Percentiles rank a stretch among this genome's conserved stretches.
Evolutionary conservation across 2,329 filamentous ascomycete genomes (phyloP).

Genomic region (Plenodomus biglobosus): DNA sequence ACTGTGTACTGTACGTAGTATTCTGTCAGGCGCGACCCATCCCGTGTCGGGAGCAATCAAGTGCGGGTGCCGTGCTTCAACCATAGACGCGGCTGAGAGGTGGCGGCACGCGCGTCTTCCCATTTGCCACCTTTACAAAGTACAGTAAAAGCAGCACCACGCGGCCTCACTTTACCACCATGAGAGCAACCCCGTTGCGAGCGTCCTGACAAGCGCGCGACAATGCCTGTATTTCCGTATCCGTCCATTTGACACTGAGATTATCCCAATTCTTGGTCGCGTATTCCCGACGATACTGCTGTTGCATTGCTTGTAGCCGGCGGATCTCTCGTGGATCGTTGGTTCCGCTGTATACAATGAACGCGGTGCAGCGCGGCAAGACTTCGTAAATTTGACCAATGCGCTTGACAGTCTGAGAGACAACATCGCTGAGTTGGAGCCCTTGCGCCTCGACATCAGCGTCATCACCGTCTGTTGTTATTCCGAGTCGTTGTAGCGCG

Average conservation of each 20-base stretch:
- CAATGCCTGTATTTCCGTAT: slow-evolving; percentile 62
- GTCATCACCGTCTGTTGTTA: slow-evolving; percentile 17
- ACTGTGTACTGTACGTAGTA: no score
- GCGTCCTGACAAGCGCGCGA: slow-evolving; percentile 59
- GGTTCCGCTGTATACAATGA: slow-evolving; percentile 66
- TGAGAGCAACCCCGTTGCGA: slow-evolving; percentile 60
- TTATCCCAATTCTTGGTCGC: slow-evolving; percentile 64
- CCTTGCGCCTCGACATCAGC: slow-evolving; percentile 25
- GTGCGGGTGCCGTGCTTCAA: no score
- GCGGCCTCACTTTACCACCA: slow-evolving; percentile 57
- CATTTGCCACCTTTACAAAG: no score
- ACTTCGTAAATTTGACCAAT: slow-evolving; percentile 58
- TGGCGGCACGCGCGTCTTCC: no score
- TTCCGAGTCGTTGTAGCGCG: slow-evolving; percentile 29
- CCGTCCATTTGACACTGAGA: slow-evolving; percentile 64
- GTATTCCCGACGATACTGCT: slow-evolving; percentile 59
- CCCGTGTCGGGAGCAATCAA: no score
- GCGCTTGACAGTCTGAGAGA: slow-evolving; percentile 53
- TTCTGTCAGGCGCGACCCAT: no score
- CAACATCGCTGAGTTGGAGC: slow-evolving; percentile 47
- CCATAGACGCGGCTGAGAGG: no score
- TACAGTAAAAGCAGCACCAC: slow-evolving; percentile 19
- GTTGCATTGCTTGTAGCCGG: slow-evolving; percentile 59
- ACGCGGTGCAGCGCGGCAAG: slow-evolving; percentile 60
- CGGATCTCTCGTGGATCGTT: slow-evolving; percentile 61